A percentile compares a stretch with the other conserved stretches of the same genome.
Evolutionary conservation across 2,329 filamentous ascomycete genomes (phyloP).

Genomic region (Nothophoma quercina): DNA sequence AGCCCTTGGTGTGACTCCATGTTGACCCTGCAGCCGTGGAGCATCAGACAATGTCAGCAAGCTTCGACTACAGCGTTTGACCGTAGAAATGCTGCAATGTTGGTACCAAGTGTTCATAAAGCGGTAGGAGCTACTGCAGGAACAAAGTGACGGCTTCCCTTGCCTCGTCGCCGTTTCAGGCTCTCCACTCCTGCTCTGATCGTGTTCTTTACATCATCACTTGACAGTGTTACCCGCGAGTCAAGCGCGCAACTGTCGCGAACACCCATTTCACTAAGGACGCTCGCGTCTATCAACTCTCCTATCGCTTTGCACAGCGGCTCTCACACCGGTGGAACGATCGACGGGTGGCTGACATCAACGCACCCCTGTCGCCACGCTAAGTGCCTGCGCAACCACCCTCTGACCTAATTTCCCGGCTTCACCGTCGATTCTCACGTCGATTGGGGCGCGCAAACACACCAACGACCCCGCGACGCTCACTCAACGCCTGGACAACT

Average conservation of each 20-base stretch:
- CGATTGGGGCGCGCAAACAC: slow-evolving; percentile 34
- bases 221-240: slow-evolving; percentile 7
- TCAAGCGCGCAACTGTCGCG: slow-evolving; percentile 10
- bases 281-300: slow-evolving; percentile 3
- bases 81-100: neutral
- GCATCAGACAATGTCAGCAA: neutral
- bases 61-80: neutral
- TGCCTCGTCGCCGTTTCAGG: slow-evolving; percentile 26
- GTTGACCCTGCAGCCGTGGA: neutral
- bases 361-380: slow-evolving; percentile 31
- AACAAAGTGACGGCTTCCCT: slow-evolving; percentile 6
- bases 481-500: slow-evolving; percentile 11
- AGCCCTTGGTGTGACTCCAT: slow-evolving; percentile 11
- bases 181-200: slow-evolving; percentile 1
- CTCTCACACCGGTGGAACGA: slow-evolving; percentile 11
- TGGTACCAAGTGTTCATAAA: neutral
- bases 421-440: slow-evolving; percentile 43
- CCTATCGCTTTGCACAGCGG: slow-evolving; percentile 5
- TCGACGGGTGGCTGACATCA: slow-evolving; percentile 21
- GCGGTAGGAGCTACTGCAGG: slow-evolving; percentile 18
- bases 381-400: slow-evolving; percentile 38
- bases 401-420: slow-evolving; percentile 17
- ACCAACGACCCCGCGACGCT: slow-evolving; percentile 22
- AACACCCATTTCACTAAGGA: neutral
- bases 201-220: slow-evolving; percentile 11